Evolutionary conservation across 768 basidiomycete genomes (phyloP), one percentile per base, ranked within the genome.

Genomic region (Russula brevipes): DNA sequence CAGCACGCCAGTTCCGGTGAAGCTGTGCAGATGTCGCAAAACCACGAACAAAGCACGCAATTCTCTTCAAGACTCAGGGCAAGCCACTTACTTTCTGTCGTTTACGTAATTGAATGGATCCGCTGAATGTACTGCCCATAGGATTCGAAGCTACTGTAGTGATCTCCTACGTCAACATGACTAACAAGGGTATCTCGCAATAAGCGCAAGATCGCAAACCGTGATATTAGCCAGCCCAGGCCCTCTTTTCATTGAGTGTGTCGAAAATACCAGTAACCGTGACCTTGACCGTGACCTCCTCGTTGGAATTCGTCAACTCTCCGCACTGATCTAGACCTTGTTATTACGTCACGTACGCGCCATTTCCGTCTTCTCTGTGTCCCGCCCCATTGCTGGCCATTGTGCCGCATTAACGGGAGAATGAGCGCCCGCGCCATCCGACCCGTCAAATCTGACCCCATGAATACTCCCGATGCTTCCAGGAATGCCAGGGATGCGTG

Each of bases 381-480:
- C 24, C 24, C 46, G 8, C 51, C 44, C 54, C 39, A 38, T 42
- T 24, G 19, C 54, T n/a, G 31, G 24, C 41, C 0, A 35, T 38
- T 33, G 54, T 42, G 57, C 66, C 62, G 35, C 63, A 68, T 33
- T 73, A 69, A 50, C 74, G 76, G 12, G 52, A 77, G 19, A 31
- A 51, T 51, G 39, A 14, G 35, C 2, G 11, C 41, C 11, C 44
- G 10, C n/a, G 33, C 11, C 35, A 35, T 16, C 45, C 17, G 39
- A 1, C 31, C 17, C 17, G 53, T 6, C 38, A 14, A 33, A 19
- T n/a, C 46, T 46, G 61, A 17, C 10, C 45, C 7, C 10, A 64
- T 56, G 8, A 14, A 42, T 17, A 38, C 54, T 30, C 46, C 17
- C 30, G 31, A 35, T 35, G 36, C 46, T 31, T 41, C 33, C 30